These are phyloP conservation scores for Comarum palustre DNA, from an alignment of 306 rosid species.

Conservation along the genomic window DNA sequence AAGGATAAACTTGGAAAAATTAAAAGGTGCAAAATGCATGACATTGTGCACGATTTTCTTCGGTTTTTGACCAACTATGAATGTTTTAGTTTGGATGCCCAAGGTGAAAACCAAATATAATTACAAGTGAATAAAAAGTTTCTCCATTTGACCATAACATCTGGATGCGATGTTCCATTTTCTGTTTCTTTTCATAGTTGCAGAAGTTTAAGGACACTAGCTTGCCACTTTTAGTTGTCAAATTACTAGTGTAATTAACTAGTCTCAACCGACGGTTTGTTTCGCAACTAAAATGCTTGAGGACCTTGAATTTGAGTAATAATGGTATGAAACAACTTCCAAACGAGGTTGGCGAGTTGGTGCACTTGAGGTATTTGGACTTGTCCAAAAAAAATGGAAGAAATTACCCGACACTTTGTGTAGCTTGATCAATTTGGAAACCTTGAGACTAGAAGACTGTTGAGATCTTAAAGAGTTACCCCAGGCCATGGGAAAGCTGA, in stretches of 20 bases:
- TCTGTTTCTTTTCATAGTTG: too few species aligned
- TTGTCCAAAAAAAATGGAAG: too few species aligned
- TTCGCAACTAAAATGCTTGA: neutral
- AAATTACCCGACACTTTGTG: neutral
- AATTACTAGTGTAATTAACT: too few species aligned
- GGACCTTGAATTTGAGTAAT: neutral
- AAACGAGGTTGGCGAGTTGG: neutral
- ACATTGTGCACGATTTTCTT: neutral
- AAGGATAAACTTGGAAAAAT: neutral
- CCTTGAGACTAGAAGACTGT: neutral
- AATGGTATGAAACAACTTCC: neutral
- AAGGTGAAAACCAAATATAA: neutral
- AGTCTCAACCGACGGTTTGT: neutral
- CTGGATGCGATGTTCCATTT: too few species aligned
- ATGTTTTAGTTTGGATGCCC: neutral
- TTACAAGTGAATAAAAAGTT: neutral
- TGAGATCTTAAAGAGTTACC: fast-evolving
- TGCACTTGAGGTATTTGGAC: neutral
- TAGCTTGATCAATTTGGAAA: slow-evolving; percentile 4
- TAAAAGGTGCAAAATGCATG: neutral
- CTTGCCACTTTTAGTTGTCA: fast-evolving
- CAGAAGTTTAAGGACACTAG: too few species aligned
- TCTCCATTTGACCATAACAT: neutral
- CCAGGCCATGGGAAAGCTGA: neutral
- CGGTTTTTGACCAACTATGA: neutral